Conservation (phyloP, 768 basidiomycete species). For the Boletales sp. region DNA sequence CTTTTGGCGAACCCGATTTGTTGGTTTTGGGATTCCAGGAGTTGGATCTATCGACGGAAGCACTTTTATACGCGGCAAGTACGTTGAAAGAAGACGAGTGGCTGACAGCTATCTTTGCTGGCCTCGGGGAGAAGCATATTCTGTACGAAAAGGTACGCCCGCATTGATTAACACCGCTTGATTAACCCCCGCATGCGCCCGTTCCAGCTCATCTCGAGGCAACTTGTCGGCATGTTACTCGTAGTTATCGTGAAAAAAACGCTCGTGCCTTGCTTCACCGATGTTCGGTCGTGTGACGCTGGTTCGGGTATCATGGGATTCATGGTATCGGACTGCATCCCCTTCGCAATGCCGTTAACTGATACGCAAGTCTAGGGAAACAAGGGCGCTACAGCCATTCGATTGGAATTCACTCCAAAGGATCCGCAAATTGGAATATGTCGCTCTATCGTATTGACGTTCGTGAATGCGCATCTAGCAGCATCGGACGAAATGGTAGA, state of each 20-base stretch:
- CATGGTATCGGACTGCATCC: slow-evolving; percentile 46
- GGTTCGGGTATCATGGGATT: slow-evolving; percentile 76
- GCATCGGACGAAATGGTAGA: slow-evolving; percentile 80
- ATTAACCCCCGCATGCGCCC: no score
- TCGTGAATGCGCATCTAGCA: slow-evolving; percentile 80
- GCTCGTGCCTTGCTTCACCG: slow-evolving; percentile 47
- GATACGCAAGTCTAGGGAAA: slow-evolving; percentile 54
- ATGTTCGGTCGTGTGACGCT: slow-evolving; percentile 49
- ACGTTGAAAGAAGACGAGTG: slow-evolving; percentile 69
- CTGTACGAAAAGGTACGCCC: slow-evolving; percentile 61
- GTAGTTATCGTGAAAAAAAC: slow-evolving; percentile 60
- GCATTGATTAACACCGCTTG: not conserved
- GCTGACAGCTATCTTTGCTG: slow-evolving; percentile 60
- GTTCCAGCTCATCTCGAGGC: slow-evolving; percentile 64
- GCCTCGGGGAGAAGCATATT: slow-evolving; percentile 61
- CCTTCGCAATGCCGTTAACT: not conserved
- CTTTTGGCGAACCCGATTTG: slow-evolving; percentile 54
- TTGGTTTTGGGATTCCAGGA: slow-evolving; percentile 81
- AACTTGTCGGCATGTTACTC: slow-evolving; percentile 83
- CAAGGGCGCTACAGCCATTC: slow-evolving; percentile 73
- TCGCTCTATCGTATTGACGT: slow-evolving; percentile 54
- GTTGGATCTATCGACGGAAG: slow-evolving; percentile 73
- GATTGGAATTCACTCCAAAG: slow-evolving; percentile 52
- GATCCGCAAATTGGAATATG: slow-evolving; percentile 15
- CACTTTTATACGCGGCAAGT: slow-evolving; percentile 65